Percentiles rank a stretch among this genome's conserved stretches.
These are phyloP conservation scores for Wickerhamiella slavikovae DNA, from an alignment of 805 yeast species.

Conservation along the genomic window DNA sequence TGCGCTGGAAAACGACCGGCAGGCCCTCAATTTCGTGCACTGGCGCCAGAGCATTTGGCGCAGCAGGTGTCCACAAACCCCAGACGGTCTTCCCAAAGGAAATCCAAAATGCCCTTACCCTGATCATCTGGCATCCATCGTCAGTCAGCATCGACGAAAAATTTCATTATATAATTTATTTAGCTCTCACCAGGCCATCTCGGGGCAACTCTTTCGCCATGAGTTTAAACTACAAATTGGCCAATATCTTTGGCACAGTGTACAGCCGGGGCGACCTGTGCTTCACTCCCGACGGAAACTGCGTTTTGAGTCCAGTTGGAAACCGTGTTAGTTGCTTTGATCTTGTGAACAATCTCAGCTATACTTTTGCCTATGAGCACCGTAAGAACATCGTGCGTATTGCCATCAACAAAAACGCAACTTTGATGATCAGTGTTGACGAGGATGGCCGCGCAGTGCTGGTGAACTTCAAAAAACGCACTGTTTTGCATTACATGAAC, in stretches of 20 bases:
- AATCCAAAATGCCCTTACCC: too few relatives aligned
- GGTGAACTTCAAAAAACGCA: slow-evolving; percentile 63
- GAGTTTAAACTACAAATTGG: slow-evolving; percentile 28
- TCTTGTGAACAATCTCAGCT: slow-evolving; percentile 61
- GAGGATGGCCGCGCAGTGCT: slow-evolving; percentile 84
- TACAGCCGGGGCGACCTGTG: slow-evolving; percentile 80
- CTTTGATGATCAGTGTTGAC: slow-evolving; percentile 66
- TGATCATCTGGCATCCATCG: too few relatives aligned
- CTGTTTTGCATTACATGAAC: slow-evolving; percentile 83
- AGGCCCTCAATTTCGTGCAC: too few relatives aligned
- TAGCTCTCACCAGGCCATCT: too few relatives aligned
- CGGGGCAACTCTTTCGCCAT: slow-evolving; percentile 1
- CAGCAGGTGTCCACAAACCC: too few relatives aligned
- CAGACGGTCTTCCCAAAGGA: too few relatives aligned
- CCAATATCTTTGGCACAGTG: slow-evolving; percentile 84
- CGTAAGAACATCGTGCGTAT: slow-evolving; percentile 61
- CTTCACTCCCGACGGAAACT: slow-evolving; percentile 71
- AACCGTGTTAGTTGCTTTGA: slow-evolving; percentile 82
- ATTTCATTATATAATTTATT: too few relatives aligned
- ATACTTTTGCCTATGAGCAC: slow-evolving; percentile 83
- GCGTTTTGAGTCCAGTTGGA: slow-evolving; percentile 79
- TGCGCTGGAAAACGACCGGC: too few relatives aligned
- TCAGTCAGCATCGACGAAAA: too few relatives aligned
- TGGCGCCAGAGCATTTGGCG: too few relatives aligned
- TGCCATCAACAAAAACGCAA: slow-evolving; percentile 67